Evolutionary conservation across 768 basidiomycete species (phyloP), one percentile per base, ranked within the genome.

Genomic region (Suillus placidus): DNA sequence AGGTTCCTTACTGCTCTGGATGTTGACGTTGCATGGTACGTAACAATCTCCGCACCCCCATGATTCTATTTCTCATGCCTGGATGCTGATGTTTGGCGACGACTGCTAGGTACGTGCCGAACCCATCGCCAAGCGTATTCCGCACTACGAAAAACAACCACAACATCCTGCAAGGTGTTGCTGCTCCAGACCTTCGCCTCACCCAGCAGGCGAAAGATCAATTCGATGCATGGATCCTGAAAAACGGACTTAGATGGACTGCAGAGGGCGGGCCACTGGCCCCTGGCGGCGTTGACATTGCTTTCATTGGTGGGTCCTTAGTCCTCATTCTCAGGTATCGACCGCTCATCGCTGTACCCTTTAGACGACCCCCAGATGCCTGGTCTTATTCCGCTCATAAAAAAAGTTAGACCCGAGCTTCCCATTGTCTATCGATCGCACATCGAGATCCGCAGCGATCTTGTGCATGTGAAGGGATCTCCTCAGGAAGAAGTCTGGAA

Each of bases 131-230:
- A 1, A 87, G 85, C 68, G 92, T 97, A 45, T 97, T 96, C 85
- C 88, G 94, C 68, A 94, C 92, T 67, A 96, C 94, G 69, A 93
- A 93, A 84, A 93, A 94, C 92, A 94, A 94, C 82, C 93, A 94
- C 86, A 94, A 94, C 79, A 94, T 93, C 74, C 83, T 97, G 30
- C 95, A 97, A 87, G 95, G 95, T 67, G 95, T 97, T 60, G 91
- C 95, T 2, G 78, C 87, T 14, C 88, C 91, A 10, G 87, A 87
- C 66, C 83, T 94, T 60, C 90, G 92, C 66, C 85, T 97, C 54
- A 90, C 88, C 1, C 83, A 90, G 68, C 88, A 89, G 63, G 88
- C 90, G 61, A 93, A 94, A 79, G 87, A 88, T 64, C 85, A 83
- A 63, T 94, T 94, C 70, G 91, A 92, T 70, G 85, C 89, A 8